Percentiles rank a stretch among this genome's conserved stretches.
phyloP scores from a whole-genome alignment of 2,329 filamentous ascomycete genomes.

The Alternaria gaisen region DNA sequence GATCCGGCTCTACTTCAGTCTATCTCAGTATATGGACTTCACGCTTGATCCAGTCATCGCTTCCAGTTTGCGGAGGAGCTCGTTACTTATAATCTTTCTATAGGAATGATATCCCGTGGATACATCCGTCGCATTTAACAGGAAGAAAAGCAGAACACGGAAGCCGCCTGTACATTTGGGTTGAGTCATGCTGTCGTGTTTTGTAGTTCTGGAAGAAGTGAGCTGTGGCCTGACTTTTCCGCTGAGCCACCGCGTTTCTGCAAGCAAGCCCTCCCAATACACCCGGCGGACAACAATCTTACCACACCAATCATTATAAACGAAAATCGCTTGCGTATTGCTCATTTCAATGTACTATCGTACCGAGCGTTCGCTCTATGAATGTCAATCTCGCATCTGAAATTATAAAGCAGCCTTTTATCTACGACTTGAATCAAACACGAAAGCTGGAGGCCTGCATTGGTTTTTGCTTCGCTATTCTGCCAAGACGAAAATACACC shows the following conservation, averaged over 20 bases:
- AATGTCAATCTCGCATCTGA: background rate
- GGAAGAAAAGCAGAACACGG: background rate
- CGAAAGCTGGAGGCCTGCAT: background rate
- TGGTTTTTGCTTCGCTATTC: background rate
- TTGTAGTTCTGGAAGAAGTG: background rate
- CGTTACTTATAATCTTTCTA: no score
- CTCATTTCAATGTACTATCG: background rate
- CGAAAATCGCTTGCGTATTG: background rate
- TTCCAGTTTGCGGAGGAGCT: background rate
- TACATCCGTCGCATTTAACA: background rate
- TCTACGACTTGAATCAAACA: background rate
- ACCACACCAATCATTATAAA: background rate
- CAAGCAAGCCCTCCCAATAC: background rate
- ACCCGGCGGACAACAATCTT: background rate
- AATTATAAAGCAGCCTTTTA: background rate
- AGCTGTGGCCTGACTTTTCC: background rate
- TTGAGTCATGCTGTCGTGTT: background rate
- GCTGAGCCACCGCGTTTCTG: background rate
- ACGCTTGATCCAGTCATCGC: no score
- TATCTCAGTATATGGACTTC: no score
- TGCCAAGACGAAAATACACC: background rate
- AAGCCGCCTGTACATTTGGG: background rate
- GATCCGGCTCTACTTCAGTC: no score
- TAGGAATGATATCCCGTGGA: background rate
- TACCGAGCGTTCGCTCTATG: background rate